phyloP scores from a whole-genome alignment of 2,329 filamentous ascomycete species.

The Penicillium brevicompactum region DNA sequence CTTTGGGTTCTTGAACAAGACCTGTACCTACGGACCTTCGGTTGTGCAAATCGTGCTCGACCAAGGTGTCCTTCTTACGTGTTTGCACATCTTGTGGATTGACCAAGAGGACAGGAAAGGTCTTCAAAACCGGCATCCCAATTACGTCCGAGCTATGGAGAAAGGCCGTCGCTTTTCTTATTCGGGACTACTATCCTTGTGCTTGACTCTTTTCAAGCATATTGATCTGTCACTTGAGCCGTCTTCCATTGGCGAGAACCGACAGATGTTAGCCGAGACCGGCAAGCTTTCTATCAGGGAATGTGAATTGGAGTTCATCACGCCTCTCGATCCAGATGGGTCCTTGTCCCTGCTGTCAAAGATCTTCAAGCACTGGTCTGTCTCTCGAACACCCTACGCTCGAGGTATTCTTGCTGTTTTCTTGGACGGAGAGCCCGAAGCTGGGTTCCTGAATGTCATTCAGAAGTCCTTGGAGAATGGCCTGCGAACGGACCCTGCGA shows the following conservation, averaged over 20 bases:
- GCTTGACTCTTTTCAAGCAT: conserved; percentile 40
- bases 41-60: conserved; percentile 64
- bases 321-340: conserved; percentile 34
- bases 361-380: conserved; percentile 63
- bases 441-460: conserved; percentile 54
- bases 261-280: conserved; percentile 17
- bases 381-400: conserved; percentile 50
- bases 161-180: conserved; percentile 51
- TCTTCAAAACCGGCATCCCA: conserved; percentile 56
- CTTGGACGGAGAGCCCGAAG: conserved; percentile 53
- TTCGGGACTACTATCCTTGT: conserved; percentile 44
- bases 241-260: conserved; percentile 26
- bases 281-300: conserved; percentile 38
- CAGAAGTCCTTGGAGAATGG: conserved; percentile 56
- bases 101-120: conserved; percentile 55
- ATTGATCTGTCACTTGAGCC: conserved; percentile 41
- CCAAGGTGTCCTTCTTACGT: conserved; percentile 60
- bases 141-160: conserved; percentile 46
- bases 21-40: conserved; percentile 62
- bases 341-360: conserved; percentile 57
- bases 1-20: conserved; percentile 69
- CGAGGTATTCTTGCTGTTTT: conserved; percentile 61
- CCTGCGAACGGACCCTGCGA: conserved; percentile 55
- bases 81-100: conserved; percentile 63
- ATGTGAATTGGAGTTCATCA: conserved; percentile 38